Evolutionary conservation across 495 filamentous ascomycete genomes (phyloP).

Genomic region (Tuber borchii): DNA sequence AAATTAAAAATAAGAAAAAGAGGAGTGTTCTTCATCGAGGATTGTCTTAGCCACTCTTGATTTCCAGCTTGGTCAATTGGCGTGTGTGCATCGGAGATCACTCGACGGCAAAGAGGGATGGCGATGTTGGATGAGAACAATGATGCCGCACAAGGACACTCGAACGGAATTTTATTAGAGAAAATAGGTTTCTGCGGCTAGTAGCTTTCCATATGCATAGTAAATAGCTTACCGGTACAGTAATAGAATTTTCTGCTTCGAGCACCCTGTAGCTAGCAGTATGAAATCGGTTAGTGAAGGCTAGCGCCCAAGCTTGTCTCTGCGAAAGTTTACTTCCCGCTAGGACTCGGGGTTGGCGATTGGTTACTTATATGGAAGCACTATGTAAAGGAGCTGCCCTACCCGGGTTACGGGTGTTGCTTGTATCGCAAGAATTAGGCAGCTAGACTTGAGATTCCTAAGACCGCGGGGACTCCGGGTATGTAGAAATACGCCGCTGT

Average conservation of each 20-base stretch:
- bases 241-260: neutral
- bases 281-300: neutral
- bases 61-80: no score
- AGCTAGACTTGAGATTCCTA: no score
- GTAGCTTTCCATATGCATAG: neutral
- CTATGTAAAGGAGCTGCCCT: neutral
- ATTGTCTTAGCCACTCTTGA: no score
- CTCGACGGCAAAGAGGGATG: neutral
- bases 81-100: neutral
- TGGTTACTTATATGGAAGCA: neutral
- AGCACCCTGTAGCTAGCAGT: neutral
- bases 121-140: neutral
- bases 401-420: neutral
- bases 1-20: no score
- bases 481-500: neutral
- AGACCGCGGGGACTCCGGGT: no score
- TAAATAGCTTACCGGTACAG: neutral
- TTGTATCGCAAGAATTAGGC: neutral
- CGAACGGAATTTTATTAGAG: neutral
- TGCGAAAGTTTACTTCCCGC: neutral
- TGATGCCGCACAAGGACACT: neutral
- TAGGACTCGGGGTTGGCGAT: neutral
- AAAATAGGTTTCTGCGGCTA: neutral
- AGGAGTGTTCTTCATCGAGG: no score
- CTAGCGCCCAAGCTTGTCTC: neutral